Base-by-base conservation (phyloP, 2,329 filamentous ascomycete species). In the Seiridium cupressi region DNA sequence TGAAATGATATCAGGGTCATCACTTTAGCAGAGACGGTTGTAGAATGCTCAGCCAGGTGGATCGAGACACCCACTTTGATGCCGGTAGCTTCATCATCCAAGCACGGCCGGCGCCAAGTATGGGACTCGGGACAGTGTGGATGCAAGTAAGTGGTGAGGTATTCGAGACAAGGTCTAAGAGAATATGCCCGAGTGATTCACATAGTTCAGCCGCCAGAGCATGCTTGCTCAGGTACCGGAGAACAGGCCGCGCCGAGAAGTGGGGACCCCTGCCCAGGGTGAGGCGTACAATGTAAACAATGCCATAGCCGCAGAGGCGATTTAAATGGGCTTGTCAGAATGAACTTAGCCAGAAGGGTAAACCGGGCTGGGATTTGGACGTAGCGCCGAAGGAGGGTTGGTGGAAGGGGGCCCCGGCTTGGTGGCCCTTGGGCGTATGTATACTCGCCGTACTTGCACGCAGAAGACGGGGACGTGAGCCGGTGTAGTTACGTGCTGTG, bases 181-280 rank as follows among this genome's bases (percentile, higher is more conserved):
- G 65, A 66, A 65, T 58, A 64, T 58, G 63, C 65, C 65, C 64
- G 63, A 58, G 61, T 65, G 60, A 64, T 57, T 58, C 57, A 65
- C 63, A 66, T 63, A 67, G 61, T 63, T 66, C 64, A 65, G 66
- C 64, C 69, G 65, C 64, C 61, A 64, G 62, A 48, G 65, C 61
- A 59, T 62, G 67, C 64, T 62, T 61, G 57, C 47, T 62, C 60
- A 65, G 60, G 61, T 42, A 55, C 38, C 46, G 46, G n/a, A 18
- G 46, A 48, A 31, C 51, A 55, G 38, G n/a, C 35, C 34, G 34
- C 51, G 26, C 51, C 26, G 35, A 18, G 11, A 11, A 7, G 34
- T 7, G 8, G 40, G 51, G 51, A 31, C 26, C 49, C 51, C 9
- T 55, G 51, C 9, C 36, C 10, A 42, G 11, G 36, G 13, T 11